A percentile compares a stretch with the other conserved stretches of the same genome.
phyloP scores from a whole-genome alignment of 176 grass and related monocot species.

The Aegilops bicornis region DNA sequence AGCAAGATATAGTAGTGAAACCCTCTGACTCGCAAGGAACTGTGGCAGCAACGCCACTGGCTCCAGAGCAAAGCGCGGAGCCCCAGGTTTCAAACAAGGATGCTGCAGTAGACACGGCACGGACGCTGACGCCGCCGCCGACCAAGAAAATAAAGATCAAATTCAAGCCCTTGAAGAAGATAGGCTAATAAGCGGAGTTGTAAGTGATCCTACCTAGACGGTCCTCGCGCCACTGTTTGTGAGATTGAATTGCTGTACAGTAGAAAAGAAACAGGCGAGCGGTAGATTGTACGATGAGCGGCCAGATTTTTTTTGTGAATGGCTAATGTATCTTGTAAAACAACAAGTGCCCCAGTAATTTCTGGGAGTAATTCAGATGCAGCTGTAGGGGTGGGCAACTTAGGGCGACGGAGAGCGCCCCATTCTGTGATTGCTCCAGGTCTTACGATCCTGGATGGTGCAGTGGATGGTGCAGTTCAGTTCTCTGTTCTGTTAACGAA shows the following conservation, averaged over 20 bases:
- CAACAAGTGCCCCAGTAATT: constrained; percentile 32
- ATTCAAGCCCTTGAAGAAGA: constrained; percentile 57
- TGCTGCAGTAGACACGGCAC: constrained; percentile 40
- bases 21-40: constrained; percentile 31
- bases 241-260: constrained; percentile 38
- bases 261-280: background rate
- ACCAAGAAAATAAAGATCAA: constrained; percentile 72
- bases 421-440: background rate
- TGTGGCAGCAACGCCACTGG: constrained; percentile 24
- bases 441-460: background rate
- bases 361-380: constrained; percentile 31
- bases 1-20: constrained; percentile 36
- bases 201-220: background rate
- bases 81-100: constrained; percentile 55
- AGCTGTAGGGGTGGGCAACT: background rate
- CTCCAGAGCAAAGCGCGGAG: constrained; percentile 34
- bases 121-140: constrained; percentile 24
- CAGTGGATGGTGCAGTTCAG: no score
- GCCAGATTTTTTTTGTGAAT: constrained; percentile 34
- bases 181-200: constrained; percentile 18
- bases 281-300: constrained; percentile 47
- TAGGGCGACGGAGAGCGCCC: background rate
- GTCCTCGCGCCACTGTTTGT: constrained; percentile 11
- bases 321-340: constrained; percentile 43
- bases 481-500: background rate